A percentile compares a stretch with the other conserved stretches of the same genome.
Conservation (phyloP, 148 eudicot genomes). For the Nyssa sinensis region DNA sequence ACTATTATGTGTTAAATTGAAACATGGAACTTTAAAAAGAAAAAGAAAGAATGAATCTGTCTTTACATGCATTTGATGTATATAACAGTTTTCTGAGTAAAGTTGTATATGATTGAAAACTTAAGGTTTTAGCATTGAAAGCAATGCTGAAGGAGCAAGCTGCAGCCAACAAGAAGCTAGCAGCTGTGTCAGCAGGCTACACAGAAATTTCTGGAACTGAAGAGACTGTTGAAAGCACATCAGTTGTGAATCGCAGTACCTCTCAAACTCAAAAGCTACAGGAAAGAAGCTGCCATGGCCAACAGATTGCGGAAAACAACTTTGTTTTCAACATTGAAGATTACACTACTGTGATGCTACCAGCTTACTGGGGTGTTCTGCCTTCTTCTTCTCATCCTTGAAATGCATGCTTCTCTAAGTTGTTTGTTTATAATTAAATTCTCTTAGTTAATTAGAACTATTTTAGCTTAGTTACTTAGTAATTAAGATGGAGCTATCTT, state of each 20-base stretch:
- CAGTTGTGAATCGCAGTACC: slow-evolving; percentile 17
- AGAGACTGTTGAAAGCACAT: slow-evolving; percentile 58
- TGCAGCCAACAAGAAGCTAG: slow-evolving; percentile 36
- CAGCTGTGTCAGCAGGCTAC: slow-evolving; percentile 28
- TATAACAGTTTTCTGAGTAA: neutral
- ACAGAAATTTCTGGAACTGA: slow-evolving; percentile 52
- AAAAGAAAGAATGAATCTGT: too few relatives aligned
- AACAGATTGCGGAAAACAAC: slow-evolving; percentile 23
- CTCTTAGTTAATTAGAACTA: neutral
- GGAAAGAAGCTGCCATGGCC: neutral
- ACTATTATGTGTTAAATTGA: too few relatives aligned
- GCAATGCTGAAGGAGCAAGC: slow-evolving; percentile 45
- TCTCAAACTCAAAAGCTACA: slow-evolving; percentile 5
- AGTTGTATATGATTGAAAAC: neutral
- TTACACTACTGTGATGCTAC: slow-evolving; percentile 27
- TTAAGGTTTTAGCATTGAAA: slow-evolving; percentile 51
- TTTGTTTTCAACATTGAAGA: slow-evolving; percentile 31
- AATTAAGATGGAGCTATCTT: neutral
- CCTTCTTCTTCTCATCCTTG: slow-evolving; percentile 35
- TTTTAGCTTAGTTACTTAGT: neutral
- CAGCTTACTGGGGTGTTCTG: slow-evolving; percentile 42
- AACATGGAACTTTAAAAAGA: too few relatives aligned
- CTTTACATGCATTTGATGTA: neutral
- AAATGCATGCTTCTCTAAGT: neutral
- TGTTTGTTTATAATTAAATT: neutral